Conservation (phyloP, 495 filamentous ascomycete species). For the Cercophora newfieldiana region DNA sequence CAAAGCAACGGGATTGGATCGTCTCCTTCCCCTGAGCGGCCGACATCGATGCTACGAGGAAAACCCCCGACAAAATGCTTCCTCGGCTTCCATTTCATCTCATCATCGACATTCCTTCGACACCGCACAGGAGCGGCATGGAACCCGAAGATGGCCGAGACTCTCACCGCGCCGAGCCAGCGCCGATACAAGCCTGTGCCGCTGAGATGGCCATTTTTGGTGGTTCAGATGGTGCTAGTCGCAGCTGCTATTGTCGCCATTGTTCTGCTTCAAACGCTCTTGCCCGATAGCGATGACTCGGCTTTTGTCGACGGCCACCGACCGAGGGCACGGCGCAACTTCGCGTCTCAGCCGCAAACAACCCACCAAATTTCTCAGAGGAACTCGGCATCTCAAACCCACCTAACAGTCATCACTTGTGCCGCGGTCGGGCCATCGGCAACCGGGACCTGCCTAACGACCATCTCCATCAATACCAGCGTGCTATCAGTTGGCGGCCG, state of each 20-base stretch:
- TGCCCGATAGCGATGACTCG: constrained; percentile 16
- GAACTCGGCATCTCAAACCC: neutral
- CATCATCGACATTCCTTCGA: neutral
- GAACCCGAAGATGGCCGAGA: neutral
- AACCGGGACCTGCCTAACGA: neutral
- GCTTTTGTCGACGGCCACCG: constrained; percentile 1
- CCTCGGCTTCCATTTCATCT: neutral
- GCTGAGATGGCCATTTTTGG: constrained; percentile 15
- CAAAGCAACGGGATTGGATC: neutral
- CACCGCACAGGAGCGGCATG: neutral
- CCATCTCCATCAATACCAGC: neutral
- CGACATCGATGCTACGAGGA: neutral
- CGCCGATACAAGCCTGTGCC: constrained; percentile 9
- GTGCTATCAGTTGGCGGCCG: neutral
- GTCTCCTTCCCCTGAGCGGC: neutral
- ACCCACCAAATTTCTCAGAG: neutral
- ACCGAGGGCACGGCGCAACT: neutral
- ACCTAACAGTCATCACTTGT: neutral
- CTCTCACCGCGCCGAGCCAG: neutral
- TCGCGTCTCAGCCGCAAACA: neutral
- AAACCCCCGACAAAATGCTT: neutral
- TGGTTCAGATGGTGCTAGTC: constrained; percentile 11
- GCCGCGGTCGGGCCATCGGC: neutral
- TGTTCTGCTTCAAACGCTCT: neutral
- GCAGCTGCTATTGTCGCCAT: constrained; percentile 10